Base-by-base conservation (phyloP, 768 basidiomycete species). In the Pisolithus marmoratus region DNA sequence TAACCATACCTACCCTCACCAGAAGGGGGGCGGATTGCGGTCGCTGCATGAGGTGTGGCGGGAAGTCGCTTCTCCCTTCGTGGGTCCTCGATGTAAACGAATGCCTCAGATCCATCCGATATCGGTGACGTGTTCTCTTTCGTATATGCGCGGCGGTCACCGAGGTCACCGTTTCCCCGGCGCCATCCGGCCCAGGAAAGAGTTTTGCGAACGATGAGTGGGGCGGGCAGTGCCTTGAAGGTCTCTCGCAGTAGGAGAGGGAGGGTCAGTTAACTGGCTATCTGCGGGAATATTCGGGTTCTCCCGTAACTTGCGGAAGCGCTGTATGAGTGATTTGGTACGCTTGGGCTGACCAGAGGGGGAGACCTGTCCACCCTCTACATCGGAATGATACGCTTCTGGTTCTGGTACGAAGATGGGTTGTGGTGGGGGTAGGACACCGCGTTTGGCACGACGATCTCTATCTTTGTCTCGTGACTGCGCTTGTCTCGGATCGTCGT, bases 301-400 rank as follows among this genome's bases (percentile, higher is more conserved):
- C 60, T 92, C 90, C 34, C 90, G 83, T 88, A 92, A 91, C 69
- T 83, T 88, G 53, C 87, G 83, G 63, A 94, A 87, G 50, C 90
- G 86, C 43, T 92, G 86, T 80, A 93, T 92, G 56, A 94, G 72
- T 14, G 87, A 90, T 68, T 83, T 90, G 58, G 80, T 81, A 26
- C 90, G 85, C 65, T 85, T 87, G 8, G 85, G 80, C 36, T 72
- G 70, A 11, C 68, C 71, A 1, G 68, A 69, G 20, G 77, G 75
- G 7, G 80, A 74, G 6, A 73, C 74, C 15, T 69, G 63, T 8
- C 65, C 57, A 9, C 63, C 52, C 52, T 75, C 54, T 47, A 76
- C 66, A 52, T 70, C 60, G 51, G 69, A 60, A 36, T 73, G 69
- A 54, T 70, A 55, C 26, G 71, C 61, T 23, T 85, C 84, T 9